Percentiles rank a stretch among this genome's conserved stretches.
Conservation (phyloP, 306 rosid species). For the Acmispon strigosus region DNA sequence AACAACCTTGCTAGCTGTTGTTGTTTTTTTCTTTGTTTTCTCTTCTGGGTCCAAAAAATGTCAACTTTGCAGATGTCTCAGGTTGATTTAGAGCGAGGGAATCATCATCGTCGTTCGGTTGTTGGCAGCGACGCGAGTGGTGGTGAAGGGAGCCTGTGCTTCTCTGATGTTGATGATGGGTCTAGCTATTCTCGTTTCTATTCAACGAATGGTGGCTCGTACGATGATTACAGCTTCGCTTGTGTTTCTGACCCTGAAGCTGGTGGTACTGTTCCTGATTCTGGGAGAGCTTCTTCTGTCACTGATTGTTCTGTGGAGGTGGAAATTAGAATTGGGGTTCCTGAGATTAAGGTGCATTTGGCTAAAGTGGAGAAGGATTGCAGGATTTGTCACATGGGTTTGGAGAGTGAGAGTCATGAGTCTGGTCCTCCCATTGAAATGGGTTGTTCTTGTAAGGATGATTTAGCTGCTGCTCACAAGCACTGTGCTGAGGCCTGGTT, state of each 20-base stretch:
- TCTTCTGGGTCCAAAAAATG: slow-evolving; percentile 41
- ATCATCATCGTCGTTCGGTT: slow-evolving; percentile 34
- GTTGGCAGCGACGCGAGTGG: slow-evolving; percentile 59
- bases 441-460: slow-evolving; percentile 96
- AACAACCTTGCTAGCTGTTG: background rate
- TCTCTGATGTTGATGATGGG: slow-evolving; percentile 88
- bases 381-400: slow-evolving; percentile 95
- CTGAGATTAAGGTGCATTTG: slow-evolving; percentile 81
- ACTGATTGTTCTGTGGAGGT: slow-evolving; percentile 60
- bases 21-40: background rate
- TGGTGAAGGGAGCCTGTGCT: slow-evolving; percentile 54
- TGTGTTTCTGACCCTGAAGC: slow-evolving; percentile 55
- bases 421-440: slow-evolving; percentile 77
- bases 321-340: slow-evolving; percentile 50
- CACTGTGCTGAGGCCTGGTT: slow-evolving; percentile 97
- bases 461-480: slow-evolving; percentile 85
- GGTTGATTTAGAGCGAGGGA: slow-evolving; percentile 68
- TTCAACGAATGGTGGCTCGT: slow-evolving; percentile 83
- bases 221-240: slow-evolving; percentile 65
- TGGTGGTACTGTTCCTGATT: slow-evolving; percentile 32
- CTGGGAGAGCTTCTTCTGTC: slow-evolving; percentile 64
- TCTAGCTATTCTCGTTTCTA: slow-evolving; percentile 82
- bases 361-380: slow-evolving; percentile 77
- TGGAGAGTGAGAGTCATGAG: slow-evolving; percentile 88
- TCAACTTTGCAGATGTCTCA: slow-evolving; percentile 42